Percentiles rank a stretch among this genome's conserved stretches.
Evolutionary conservation across 345 rosid species (phyloP).

Genomic region (Brassica incana): DNA sequence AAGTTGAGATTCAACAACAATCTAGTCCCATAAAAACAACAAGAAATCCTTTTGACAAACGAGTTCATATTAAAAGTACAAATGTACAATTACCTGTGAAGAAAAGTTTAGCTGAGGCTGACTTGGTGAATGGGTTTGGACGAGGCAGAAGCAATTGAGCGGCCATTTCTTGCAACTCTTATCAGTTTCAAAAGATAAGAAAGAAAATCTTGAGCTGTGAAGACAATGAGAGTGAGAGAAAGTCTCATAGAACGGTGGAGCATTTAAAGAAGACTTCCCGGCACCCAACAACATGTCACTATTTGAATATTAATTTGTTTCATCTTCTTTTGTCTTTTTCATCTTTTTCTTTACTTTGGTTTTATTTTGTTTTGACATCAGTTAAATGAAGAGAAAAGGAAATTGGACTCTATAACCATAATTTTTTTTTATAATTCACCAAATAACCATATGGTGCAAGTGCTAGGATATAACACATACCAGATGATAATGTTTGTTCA

Average conservation of each 20-base stretch:
- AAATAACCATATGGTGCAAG: no score
- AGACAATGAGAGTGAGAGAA: conserved; percentile 7
- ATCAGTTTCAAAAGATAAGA: conserved; percentile 9
- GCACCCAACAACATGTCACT: conserved; percentile 6
- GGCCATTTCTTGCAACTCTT: conserved; percentile 21
- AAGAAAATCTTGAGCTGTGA: neutral
- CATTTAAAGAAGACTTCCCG: conserved; percentile 12
- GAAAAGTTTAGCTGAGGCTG: conserved; percentile 18
- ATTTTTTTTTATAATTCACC: no score
- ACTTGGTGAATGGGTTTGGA: conserved; percentile 23
- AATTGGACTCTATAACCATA: no score
- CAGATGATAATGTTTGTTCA: no score
- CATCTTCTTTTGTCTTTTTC: no score
- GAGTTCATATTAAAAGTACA: neutral
- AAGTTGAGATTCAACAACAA: conserved; percentile 5
- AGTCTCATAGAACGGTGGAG: neutral
- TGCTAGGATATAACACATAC: no score
- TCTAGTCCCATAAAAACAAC: neutral
- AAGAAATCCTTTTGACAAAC: neutral
- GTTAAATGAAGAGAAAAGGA: no score
- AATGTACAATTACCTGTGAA: conserved; percentile 14
- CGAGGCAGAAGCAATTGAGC: conserved; percentile 27
- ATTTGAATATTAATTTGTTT: no score
- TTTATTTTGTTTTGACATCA: no score
- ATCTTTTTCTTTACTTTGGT: no score